Evolutionary conservation across 2,329 filamentous ascomycete genomes (phyloP).

Genomic region (Penicillium sp.): DNA sequence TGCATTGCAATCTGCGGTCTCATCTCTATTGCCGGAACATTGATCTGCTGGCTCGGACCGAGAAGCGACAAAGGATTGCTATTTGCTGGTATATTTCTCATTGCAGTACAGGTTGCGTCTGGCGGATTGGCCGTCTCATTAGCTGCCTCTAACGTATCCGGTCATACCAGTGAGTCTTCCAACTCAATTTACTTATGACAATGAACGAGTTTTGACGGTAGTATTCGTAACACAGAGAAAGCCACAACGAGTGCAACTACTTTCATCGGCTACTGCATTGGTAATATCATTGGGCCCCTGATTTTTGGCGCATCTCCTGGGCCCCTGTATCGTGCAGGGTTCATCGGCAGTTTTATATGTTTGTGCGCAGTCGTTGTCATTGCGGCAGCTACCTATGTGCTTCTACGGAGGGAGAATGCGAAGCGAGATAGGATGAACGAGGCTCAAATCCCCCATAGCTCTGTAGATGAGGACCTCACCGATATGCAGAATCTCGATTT

Average conservation of each 20-base stretch:
- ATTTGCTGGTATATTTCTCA: slow-evolving; percentile 9
- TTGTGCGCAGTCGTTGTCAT: not conserved
- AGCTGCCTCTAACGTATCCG: slow-evolving; percentile 8
- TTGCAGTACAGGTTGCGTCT: slow-evolving; percentile 7
- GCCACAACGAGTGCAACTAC: slow-evolving; percentile 6
- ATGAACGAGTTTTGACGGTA: not conserved
- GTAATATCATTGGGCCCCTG: slow-evolving; percentile 7
- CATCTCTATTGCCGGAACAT: slow-evolving; percentile 2
- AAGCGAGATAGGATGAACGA: not conserved
- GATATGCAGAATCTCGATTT: not conserved
- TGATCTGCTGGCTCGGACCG: slow-evolving; percentile 9
- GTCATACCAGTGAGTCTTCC: slow-evolving; percentile 7
- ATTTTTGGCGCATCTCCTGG: slow-evolving; percentile 10
- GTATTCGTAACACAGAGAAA: not conserved
- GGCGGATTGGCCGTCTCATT: slow-evolving; percentile 11
- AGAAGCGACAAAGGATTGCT: not conserved
- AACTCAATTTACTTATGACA: not conserved
- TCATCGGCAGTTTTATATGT: slow-evolving; percentile 3
- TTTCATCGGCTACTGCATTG: slow-evolving; percentile 7
- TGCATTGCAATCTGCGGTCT: slow-evolving; percentile 1
- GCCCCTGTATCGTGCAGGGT: slow-evolving; percentile 1
- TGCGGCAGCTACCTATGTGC: not conserved
- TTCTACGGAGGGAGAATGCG: not conserved
- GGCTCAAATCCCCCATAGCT: not conserved
- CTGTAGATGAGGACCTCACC: slow-evolving; percentile 1